phyloP scores from a whole-genome alignment of 129 eudicot species.

The Helianthus annuus region DNA sequence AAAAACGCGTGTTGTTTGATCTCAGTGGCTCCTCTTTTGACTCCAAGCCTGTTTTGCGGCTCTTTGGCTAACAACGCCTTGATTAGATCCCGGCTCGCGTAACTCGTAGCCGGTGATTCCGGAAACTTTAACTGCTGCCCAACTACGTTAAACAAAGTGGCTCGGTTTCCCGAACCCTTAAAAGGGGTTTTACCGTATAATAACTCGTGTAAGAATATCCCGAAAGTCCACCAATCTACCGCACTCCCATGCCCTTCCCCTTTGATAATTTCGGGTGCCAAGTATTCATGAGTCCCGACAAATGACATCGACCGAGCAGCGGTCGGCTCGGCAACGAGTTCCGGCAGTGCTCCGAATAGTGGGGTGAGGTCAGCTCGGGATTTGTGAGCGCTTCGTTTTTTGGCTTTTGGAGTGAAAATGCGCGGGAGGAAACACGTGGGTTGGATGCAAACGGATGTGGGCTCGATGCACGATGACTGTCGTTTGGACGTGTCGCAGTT shows the following conservation, averaged over 20 bases:
- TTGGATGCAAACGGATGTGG: slow-evolving; percentile 59
- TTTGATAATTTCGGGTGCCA: slow-evolving; percentile 77
- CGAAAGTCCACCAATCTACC: slow-evolving; percentile 89
- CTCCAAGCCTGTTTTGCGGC: slow-evolving; percentile 68
- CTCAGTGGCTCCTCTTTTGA: slow-evolving; percentile 79
- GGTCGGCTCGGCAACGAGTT: slow-evolving; percentile 79
- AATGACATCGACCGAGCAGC: slow-evolving; percentile 86
- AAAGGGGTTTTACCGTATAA: slow-evolving; percentile 78
- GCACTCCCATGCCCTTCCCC: slow-evolving; percentile 88
- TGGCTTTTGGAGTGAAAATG: slow-evolving; percentile 53
- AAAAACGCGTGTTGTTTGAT: slow-evolving; percentile 78
- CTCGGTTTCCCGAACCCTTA: slow-evolving; percentile 79
- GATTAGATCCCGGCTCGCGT: slow-evolving; percentile 65
- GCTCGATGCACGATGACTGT: slow-evolving; percentile 63
- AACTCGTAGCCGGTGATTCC: slow-evolving; percentile 63
- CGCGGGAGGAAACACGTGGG: slow-evolving; percentile 78
- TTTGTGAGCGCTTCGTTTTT: slow-evolving; percentile 43
- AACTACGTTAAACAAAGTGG: slow-evolving; percentile 71
- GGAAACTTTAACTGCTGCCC: slow-evolving; percentile 72
- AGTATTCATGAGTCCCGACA: slow-evolving; percentile 81
- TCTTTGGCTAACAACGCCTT: slow-evolving; percentile 66
- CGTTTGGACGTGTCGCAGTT: slow-evolving; percentile 48
- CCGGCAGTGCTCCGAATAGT: slow-evolving; percentile 46
- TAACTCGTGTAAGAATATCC: slow-evolving; percentile 68
- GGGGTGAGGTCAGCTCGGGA: slow-evolving; percentile 41